Percentiles rank a stretch among this genome's conserved stretches.
Conservation (phyloP, 1,139 yeast species). For the Taiozyma sp. region DNA sequence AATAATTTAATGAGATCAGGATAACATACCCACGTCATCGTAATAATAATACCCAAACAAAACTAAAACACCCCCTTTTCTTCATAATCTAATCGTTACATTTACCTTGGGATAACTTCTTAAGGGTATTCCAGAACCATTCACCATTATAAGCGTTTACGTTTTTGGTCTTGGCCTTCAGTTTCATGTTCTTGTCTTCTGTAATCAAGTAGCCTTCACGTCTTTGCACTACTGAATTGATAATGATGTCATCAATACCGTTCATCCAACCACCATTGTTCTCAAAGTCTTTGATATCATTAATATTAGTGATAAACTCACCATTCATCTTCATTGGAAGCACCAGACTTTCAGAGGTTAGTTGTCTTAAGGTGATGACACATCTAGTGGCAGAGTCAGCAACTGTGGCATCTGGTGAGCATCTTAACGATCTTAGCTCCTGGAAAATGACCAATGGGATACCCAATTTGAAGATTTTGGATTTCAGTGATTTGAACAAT, state of each 20-base stretch:
- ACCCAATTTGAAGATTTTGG: constrained; percentile 50
- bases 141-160: constrained; percentile 54
- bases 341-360: constrained; percentile 54
- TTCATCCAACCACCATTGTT: constrained; percentile 37
- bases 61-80: background rate
- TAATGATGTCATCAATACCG: constrained; percentile 36
- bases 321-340: constrained; percentile 60
- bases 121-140: constrained; percentile 56
- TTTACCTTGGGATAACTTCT: constrained; percentile 28
- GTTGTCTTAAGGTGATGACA: constrained; percentile 66
- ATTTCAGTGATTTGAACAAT: constrained; percentile 63
- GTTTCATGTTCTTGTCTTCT: constrained; percentile 69
- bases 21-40: background rate
- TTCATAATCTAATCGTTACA: constrained; percentile 10
- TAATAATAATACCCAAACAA: background rate
- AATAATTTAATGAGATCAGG: background rate
- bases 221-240: constrained; percentile 25
- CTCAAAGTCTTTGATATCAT: constrained; percentile 36
- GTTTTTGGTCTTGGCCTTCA: constrained; percentile 58
- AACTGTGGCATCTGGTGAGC: constrained; percentile 69
- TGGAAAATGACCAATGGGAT: constrained; percentile 77
- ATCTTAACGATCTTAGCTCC: constrained; percentile 68
- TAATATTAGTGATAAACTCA: constrained; percentile 63
- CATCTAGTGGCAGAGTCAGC: constrained; percentile 82
- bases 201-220: constrained; percentile 40